These are phyloP conservation scores for Ogataea naganishii DNA, from an alignment of 805 yeast species.

Conservation along the genomic window DNA sequence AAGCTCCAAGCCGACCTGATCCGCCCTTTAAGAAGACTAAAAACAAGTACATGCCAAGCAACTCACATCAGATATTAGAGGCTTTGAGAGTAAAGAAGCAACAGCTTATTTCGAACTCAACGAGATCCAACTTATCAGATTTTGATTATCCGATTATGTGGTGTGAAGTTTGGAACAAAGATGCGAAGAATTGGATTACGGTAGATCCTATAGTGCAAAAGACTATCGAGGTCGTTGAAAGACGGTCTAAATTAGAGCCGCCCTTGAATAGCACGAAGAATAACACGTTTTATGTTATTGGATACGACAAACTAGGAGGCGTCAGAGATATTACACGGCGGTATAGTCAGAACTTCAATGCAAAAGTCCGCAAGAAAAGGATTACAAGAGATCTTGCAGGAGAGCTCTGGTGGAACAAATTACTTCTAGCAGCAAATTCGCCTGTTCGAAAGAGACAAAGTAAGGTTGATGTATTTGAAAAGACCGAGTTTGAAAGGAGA, in stretches of 20 bases:
- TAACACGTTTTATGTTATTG: constrained; percentile 65
- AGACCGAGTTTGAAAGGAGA: constrained; percentile 49
- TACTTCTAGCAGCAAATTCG: constrained; percentile 29
- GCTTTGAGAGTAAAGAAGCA: constrained; percentile 17
- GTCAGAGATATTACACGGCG: constrained; percentile 81
- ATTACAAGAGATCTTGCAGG: constrained; percentile 53
- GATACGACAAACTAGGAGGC: constrained; percentile 56
- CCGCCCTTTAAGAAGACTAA: constrained; percentile 2
- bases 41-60: constrained; percentile 5
- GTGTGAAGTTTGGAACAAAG: constrained; percentile 90
- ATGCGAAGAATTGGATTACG: constrained; percentile 68
- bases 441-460: constrained; percentile 13
- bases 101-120: constrained; percentile 6
- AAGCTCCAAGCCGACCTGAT: no score
- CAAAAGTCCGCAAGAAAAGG: constrained; percentile 67
- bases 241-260: constrained; percentile 49
- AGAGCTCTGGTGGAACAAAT: constrained; percentile 48
- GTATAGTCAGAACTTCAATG: constrained; percentile 61
- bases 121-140: constrained; percentile 3
- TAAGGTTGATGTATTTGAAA: constrained; percentile 44
- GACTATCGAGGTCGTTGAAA: constrained; percentile 52
- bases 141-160: constrained; percentile 66
- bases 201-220: constrained; percentile 70
- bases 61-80: constrained; percentile 20
- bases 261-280: constrained; percentile 51